Conservation (phyloP, 1,139 yeast genomes). For the Suhomyces anneliseae region DNA sequence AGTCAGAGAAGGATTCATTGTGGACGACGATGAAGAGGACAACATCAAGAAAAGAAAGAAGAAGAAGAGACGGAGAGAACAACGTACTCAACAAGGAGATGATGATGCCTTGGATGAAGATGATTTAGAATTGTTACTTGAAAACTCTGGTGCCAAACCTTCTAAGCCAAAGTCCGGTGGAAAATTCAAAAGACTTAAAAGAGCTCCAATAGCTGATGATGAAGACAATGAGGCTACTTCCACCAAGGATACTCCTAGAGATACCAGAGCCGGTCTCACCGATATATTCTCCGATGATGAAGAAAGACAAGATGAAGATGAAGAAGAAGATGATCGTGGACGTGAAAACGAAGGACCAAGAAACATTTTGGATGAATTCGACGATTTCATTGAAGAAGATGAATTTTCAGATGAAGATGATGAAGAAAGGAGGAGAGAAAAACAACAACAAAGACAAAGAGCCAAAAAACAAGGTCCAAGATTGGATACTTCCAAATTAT, state of each 20-base stretch:
- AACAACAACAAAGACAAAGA: conserved; percentile 42
- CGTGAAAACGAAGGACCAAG: conserved; percentile 36
- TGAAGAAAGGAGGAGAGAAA: conserved; percentile 43
- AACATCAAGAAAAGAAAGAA: conserved; percentile 29
- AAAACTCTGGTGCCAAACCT: conserved; percentile 75
- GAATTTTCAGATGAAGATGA: conserved; percentile 93
- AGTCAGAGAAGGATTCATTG: conserved; percentile 90
- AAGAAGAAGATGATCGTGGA: conserved; percentile 33
- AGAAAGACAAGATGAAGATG: conserved; percentile 40
- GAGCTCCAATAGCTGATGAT: conserved; percentile 44
- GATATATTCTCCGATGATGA: conserved; percentile 89
- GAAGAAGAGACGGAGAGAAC: conserved; percentile 40
- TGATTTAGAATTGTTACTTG: conserved; percentile 87
- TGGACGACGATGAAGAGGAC: conserved; percentile 75
- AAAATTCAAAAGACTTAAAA: conserved; percentile 77
- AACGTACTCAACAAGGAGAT: conserved; percentile 34
- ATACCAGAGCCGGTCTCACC: conserved; percentile 46
- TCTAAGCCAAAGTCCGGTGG: conserved; percentile 30
- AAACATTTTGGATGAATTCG: conserved; percentile 74
- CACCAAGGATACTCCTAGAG: conserved; percentile 15
- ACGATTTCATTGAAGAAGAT: conserved; percentile 96
- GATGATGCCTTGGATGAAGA: conserved; percentile 88
- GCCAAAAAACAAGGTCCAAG: conserved; percentile 39
- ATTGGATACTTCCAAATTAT: conserved; percentile 58
- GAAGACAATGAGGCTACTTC: conserved; percentile 29